Evolutionary conservation across 225 moss, liverwort and hornwort genomes (phyloP).

Genomic region (Rhytidiadelphus loreus): DNA sequence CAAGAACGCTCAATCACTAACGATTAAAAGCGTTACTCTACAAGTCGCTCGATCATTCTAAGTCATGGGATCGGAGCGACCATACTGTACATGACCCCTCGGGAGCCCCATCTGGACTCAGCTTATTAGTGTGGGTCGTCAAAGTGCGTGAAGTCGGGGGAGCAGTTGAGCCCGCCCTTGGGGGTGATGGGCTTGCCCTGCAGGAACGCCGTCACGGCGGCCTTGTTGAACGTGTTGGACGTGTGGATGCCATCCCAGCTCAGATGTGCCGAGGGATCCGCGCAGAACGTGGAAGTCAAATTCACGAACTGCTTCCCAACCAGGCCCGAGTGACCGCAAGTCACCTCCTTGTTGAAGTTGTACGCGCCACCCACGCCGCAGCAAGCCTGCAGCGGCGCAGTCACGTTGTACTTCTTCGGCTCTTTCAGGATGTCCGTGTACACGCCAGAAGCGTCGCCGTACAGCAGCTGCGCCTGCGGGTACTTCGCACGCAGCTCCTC

Average conservation of each 20-base stretch:
- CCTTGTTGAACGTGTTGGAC: conserved; percentile 24
- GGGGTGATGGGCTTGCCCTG: conserved; percentile 15
- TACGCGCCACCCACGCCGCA: conserved; percentile 30
- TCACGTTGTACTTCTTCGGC: background rate
- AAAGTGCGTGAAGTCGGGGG: background rate
- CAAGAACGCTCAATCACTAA: too few relatives aligned
- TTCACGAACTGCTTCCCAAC: background rate
- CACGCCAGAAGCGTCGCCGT: conserved; percentile 19
- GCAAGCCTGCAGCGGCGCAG: conserved; percentile 12
- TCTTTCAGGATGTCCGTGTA: conserved; percentile 16
- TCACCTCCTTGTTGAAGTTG: conserved; percentile 22
- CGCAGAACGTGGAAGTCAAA: background rate
- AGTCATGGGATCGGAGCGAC: too few relatives aligned
- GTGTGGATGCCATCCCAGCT: conserved; percentile 42
- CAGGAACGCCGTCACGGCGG: conserved; percentile 9
- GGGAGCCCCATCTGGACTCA: too few relatives aligned
- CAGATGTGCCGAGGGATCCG: background rate
- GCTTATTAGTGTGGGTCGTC: background rate
- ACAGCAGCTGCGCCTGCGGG: conserved; percentile 1
- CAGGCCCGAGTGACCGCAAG: background rate
- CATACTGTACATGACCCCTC: too few relatives aligned
- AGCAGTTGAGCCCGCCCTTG: background rate
- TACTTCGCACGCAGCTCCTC: background rate
- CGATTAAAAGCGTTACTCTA: too few relatives aligned
- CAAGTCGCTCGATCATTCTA: too few relatives aligned